phyloP scores from a whole-genome alignment of 495 filamentous ascomycete genomes.

The Penicillium mononematosum region DNA sequence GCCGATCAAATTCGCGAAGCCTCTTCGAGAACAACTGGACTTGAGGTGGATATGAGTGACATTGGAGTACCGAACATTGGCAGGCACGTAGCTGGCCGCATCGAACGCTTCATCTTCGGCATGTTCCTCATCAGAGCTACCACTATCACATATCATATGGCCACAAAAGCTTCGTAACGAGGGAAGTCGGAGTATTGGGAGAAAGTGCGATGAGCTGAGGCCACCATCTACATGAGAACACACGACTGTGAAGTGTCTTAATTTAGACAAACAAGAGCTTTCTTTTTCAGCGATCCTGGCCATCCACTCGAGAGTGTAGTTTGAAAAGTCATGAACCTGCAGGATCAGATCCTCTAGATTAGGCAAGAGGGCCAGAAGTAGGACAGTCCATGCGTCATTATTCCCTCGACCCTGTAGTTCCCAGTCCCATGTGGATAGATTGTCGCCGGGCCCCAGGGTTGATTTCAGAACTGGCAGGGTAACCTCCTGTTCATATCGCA shows the following conservation, averaged over 20 bases:
- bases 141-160: not conserved
- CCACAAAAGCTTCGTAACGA: slow-evolving; percentile 3
- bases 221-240: slow-evolving; percentile 1
- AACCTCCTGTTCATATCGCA: not conserved
- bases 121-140: not conserved
- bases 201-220: slow-evolving; percentile 2
- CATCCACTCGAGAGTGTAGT: not conserved
- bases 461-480: not conserved
- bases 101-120: not conserved
- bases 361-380: not conserved
- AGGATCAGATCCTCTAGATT: not conserved
- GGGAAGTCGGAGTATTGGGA: slow-evolving; percentile 3
- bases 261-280: not conserved
- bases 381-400: not conserved
- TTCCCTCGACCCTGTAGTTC: not conserved
- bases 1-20: not conserved
- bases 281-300: not conserved
- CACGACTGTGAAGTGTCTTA: not conserved
- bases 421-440: not conserved
- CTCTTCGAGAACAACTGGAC: slow-evolving; percentile 3
- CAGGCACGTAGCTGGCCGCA: not conserved
- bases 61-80: slow-evolving; percentile 1
- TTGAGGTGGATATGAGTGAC: not conserved
- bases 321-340: not conserved
- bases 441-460: not conserved